Percentiles rank a stretch among this genome's conserved stretches.
phyloP scores from a whole-genome alignment of 345 rosid genomes.

The Lenwebbia sp. region DNA sequence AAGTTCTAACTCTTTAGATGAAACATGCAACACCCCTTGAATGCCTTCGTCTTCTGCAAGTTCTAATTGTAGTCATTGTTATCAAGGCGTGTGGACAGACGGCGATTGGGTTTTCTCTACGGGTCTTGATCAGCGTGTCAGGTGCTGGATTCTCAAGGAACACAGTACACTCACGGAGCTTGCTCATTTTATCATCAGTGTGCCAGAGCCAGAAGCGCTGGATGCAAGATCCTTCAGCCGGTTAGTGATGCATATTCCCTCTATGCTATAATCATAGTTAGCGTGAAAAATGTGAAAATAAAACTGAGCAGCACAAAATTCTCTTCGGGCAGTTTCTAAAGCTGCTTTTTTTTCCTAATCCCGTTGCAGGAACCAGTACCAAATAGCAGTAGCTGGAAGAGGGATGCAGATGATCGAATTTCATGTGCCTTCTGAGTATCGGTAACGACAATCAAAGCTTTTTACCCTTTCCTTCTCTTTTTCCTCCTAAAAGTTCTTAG shows the following conservation, averaged over 20 bases:
- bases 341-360: neutral
- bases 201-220: constrained; percentile 89
- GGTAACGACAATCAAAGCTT: neutral
- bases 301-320: neutral
- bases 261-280: neutral
- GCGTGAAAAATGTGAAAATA: neutral
- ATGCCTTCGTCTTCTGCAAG: neutral
- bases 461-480: neutral
- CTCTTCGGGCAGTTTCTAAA: neutral
- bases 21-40: neutral
- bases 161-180: constrained; percentile 35
- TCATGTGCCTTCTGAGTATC: neutral
- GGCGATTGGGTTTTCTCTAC: constrained; percentile 80
- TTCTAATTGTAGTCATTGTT: neutral
- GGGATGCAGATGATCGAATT: constrained; percentile 88
- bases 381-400: constrained; percentile 83
- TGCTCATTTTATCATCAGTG: constrained; percentile 50
- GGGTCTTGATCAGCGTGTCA: constrained; percentile 95
- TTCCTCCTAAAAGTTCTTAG: neutral
- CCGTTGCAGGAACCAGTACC: constrained; percentile 45
- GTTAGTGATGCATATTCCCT: constrained; percentile 24
- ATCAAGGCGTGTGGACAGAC: constrained; percentile 86
- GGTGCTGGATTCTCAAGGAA: constrained; percentile 62
- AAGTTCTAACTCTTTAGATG: neutral
- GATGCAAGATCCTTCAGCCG: constrained; percentile 59